Conservation (phyloP, 257 asterid genomes). For the Coffea eugenioides region DNA sequence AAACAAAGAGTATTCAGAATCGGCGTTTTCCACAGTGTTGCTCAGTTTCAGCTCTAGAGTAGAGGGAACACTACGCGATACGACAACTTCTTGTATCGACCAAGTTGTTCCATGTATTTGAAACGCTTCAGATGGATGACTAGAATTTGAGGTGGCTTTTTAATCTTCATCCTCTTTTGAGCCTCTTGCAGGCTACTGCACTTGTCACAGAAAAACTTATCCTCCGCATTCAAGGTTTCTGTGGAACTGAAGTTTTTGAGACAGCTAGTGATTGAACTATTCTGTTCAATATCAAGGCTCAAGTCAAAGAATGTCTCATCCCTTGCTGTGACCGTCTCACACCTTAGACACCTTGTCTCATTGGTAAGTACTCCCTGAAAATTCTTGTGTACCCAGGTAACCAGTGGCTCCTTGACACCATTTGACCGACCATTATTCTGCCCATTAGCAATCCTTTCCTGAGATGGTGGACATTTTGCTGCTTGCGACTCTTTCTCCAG, state of each 20-base stretch:
- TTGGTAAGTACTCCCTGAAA: conserved; percentile 93
- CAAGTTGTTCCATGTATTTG: conserved; percentile 77
- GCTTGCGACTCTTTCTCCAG: conserved; percentile 74
- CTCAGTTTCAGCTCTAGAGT: conserved; percentile 70
- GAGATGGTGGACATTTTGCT: conserved; percentile 42
- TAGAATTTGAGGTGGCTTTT: conserved; percentile 70
- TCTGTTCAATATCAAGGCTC: conserved; percentile 92
- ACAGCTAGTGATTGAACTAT: conserved; percentile 95
- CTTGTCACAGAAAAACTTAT: conserved; percentile 85
- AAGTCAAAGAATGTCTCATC: conserved; percentile 86
- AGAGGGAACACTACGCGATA: conserved; percentile 84
- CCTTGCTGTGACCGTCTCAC: conserved; percentile 95
- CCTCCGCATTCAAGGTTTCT: conserved; percentile 82
- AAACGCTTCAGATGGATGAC: conserved; percentile 82
- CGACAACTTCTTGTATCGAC: conserved; percentile 72
- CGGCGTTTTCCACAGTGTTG: conserved; percentile 79
- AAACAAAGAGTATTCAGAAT: conserved; percentile 70
- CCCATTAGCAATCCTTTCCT: conserved; percentile 63
- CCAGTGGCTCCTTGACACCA: conserved; percentile 60
- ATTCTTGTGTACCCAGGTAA: conserved; percentile 92
- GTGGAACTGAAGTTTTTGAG: conserved; percentile 92
- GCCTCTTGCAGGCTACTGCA: conserved; percentile 96
- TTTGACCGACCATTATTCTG: conserved; percentile 41
- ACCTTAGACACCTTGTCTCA: conserved; percentile 80
- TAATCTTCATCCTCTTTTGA: conserved; percentile 89